Percentiles rank a stretch among this genome's conserved stretches.
Conservation (phyloP, 345 rosid species). For the Murraya paniculata region DNA sequence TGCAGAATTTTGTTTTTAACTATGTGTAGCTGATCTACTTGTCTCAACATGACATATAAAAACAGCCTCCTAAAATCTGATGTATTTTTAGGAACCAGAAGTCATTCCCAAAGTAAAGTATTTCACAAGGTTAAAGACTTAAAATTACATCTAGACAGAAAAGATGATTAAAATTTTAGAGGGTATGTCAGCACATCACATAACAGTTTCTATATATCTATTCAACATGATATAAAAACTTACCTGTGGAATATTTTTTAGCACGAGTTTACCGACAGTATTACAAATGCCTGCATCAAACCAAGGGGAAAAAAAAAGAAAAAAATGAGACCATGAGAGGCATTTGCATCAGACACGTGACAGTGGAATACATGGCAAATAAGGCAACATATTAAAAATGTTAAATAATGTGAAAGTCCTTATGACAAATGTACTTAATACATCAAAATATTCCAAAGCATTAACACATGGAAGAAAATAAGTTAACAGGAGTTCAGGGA, state of each 20-base stretch:
- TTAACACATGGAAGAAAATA: neutral
- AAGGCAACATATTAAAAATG: neutral
- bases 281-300: slow-evolving; percentile 35
- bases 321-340: neutral
- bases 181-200: neutral
- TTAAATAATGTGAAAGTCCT: neutral
- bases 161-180: neutral
- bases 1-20: too few species aligned
- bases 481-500: neutral
- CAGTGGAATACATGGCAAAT: neutral
- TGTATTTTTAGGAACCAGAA: neutral
- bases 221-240: neutral
- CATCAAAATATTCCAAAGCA: neutral
- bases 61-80: neutral
- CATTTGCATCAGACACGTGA: neutral
- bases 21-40: too few species aligned
- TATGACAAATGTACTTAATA: neutral
- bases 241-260: slow-evolving; percentile 53
- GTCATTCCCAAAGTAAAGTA: neutral
- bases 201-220: neutral
- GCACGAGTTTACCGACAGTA: slow-evolving; percentile 31
- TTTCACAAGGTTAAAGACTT: too few species aligned
- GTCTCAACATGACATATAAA: neutral
- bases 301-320: slow-evolving; percentile 1
- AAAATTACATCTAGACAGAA: neutral